Evolutionary conservation across 495 filamentous ascomycete species (phyloP).

Genomic region (Neohortaea acidophila): DNA sequence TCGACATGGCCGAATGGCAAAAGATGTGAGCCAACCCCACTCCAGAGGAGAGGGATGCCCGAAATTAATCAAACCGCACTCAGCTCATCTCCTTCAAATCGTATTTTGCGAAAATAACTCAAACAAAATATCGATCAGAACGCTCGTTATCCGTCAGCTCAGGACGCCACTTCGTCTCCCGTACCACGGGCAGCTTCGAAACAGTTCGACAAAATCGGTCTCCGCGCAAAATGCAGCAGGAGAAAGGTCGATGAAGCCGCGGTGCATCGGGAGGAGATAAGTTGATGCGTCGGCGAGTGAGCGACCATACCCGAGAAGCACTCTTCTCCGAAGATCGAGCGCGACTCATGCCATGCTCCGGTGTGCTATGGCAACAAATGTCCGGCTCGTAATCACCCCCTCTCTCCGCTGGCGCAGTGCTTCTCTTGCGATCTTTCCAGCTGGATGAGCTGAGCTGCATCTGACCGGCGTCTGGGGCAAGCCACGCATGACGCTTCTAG

Average conservation of each 20-base stretch:
- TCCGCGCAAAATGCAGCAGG: too few species aligned
- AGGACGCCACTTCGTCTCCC: not conserved
- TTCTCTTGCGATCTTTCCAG: not conserved
- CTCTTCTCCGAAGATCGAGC: slow-evolving; percentile 8
- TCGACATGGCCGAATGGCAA: not conserved
- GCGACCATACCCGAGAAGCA: slow-evolving; percentile 24
- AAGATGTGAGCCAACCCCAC: slow-evolving; percentile 2
- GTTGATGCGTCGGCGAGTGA: slow-evolving; percentile 19
- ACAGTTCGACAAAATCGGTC: not conserved
- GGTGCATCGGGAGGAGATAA: not conserved
- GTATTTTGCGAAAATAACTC: too few species aligned
- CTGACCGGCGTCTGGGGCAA: slow-evolving; percentile 17
- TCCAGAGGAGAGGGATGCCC: slow-evolving; percentile 1
- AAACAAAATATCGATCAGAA: not conserved
- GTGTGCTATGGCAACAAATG: slow-evolving; percentile 19
- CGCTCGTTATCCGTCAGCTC: slow-evolving; percentile 5
- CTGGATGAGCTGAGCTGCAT: not conserved
- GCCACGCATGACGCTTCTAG: slow-evolving; percentile 16
- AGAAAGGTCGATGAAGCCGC: not conserved
- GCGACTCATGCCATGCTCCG: slow-evolving; percentile 14
- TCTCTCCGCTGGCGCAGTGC: slow-evolving; percentile 1
- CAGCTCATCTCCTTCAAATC: not conserved
- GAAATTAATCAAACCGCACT: not conserved
- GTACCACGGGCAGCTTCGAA: not conserved
- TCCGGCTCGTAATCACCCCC: slow-evolving; percentile 18